A percentile compares a stretch with the other conserved stretches of the same genome.
Evolutionary conservation across 257 asterid genomes (phyloP).

Genomic region (Misopates orontium): DNA sequence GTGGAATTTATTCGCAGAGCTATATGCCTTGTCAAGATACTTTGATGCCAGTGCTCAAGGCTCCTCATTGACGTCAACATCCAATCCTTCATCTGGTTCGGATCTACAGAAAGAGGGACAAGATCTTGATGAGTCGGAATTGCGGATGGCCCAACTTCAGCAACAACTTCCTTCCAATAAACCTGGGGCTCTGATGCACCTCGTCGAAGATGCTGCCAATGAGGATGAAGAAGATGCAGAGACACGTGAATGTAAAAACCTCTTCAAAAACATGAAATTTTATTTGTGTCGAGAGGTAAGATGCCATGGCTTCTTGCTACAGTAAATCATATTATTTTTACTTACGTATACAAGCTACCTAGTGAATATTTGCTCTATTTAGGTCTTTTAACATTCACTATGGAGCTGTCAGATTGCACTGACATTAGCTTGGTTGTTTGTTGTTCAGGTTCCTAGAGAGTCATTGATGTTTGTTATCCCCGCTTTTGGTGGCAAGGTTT

Average conservation of each 20-base stretch:
- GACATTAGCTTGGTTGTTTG: background rate
- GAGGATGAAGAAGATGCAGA: constrained; percentile 78
- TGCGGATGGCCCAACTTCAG: constrained; percentile 90
- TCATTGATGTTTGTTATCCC: constrained; percentile 81
- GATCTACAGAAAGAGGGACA: constrained; percentile 35
- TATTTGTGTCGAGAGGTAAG: constrained; percentile 94
- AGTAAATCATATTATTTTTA: too few relatives aligned
- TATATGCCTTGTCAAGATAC: constrained; percentile 85
- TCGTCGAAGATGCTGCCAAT: constrained; percentile 53
- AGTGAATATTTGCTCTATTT: too few relatives aligned
- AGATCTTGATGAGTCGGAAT: constrained; percentile 64
- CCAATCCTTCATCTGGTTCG: constrained; percentile 38
- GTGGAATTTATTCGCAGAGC: constrained; percentile 61
- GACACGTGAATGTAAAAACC: constrained; percentile 65
- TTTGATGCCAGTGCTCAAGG: constrained; percentile 62
- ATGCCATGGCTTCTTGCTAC: constrained; percentile 5
- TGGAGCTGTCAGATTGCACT: too few relatives aligned
- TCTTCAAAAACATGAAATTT: constrained; percentile 71
- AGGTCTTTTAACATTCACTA: too few relatives aligned
- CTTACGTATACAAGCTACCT: too few relatives aligned
- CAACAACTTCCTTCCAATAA: constrained; percentile 89
- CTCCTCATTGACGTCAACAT: constrained; percentile 37
- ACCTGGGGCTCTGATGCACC: constrained; percentile 86
- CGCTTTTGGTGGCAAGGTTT: constrained; percentile 93
- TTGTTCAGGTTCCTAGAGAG: constrained; percentile 88